Evolutionary conservation across 192 early-diverging fungal genomes (phyloP), one percentile per base, ranked within the genome.

Genomic region (Funneliformis mosseae): DNA sequence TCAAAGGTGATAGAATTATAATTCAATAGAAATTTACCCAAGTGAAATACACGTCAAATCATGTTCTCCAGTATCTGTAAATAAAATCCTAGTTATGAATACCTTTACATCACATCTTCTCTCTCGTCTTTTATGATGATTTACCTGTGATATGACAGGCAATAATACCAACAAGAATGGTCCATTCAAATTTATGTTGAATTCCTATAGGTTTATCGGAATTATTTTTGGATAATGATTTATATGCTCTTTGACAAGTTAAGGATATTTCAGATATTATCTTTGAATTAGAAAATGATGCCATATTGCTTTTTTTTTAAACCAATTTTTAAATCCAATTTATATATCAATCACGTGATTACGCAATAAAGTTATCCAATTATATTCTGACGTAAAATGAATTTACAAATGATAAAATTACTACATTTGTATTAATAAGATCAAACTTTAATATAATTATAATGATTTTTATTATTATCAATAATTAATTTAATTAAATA

Each of bases 81-180:
- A 45, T 33, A 38, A 28, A 23, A 28, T 43, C 2, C 21, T 5
- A 8, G 69, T 63, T 33, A 33, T 33, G 23, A 25, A 25, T 60
- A 33, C n/a, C 21, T 64, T 33, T 28, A 81, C 75, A 62, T 39
- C 71, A 81, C 71, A 81, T 38, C n/a, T n/a, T n/a, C n/a, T n/a
- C n/a, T n/a, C n/a, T 62, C 78, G 78, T 61, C 25, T 23, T n/a
- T 9, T 10, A 42, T 43, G 12, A 43, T 70, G 2, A 50, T 28
- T 43, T 39, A 78, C 41, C 64, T 38, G 16, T 23, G 11, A 33
- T 16, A 50, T 62, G 39, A 23, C 84, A 69, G 43, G 83, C 68
- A 3, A 94, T 91, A 79, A 97, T 91, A 0, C 91, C 95, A 0
- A 93, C 93, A 18, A 97, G 86, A 2, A 96, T 92, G 0, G 95